Percentiles rank a stretch among this genome's conserved stretches.
These are phyloP conservation scores for Pseudocercospora vitis DNA, from an alignment of 2,329 filamentous ascomycete genomes.

Conservation along the genomic window DNA sequence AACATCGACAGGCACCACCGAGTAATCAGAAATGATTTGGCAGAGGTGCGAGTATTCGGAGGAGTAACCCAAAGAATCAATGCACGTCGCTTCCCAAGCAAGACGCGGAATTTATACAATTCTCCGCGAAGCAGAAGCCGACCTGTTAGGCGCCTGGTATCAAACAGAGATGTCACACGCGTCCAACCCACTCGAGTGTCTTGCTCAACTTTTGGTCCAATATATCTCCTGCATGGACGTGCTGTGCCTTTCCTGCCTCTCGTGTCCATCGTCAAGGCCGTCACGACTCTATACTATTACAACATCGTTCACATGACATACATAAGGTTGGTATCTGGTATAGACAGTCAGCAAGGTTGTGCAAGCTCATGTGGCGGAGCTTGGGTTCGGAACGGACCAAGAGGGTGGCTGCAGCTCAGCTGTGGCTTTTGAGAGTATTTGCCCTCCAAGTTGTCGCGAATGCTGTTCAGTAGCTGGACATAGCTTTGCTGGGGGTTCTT, in stretches of 20 bases:
- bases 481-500: constrained; percentile 96
- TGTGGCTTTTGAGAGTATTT: constrained; percentile 96
- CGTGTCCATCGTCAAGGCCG: not conserved
- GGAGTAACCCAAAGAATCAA: not conserved
- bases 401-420: constrained; percentile 89
- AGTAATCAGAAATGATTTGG: not conserved
- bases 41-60: not conserved
- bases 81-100: constrained; percentile 1
- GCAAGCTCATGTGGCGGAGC: not conserved
- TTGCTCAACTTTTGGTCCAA: not conserved
- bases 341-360: constrained; percentile 20
- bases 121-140: constrained; percentile 4
- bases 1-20: not conserved
- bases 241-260: not conserved
- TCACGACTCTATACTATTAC: constrained; percentile 6
- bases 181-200: not conserved
- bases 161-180: not conserved
- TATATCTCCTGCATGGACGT: not conserved
- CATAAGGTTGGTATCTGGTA: constrained; percentile 44
- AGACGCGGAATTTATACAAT: constrained; percentile 4
- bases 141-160: constrained; percentile 1
- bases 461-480: constrained; percentile 90
- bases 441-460: constrained; percentile 80
- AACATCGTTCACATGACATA: constrained; percentile 44
- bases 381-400: constrained; percentile 65